Evolutionary conservation across 305 asterid species (phyloP), one percentile per base, ranked within the genome.

Genomic region (Solanum hybrid): DNA sequence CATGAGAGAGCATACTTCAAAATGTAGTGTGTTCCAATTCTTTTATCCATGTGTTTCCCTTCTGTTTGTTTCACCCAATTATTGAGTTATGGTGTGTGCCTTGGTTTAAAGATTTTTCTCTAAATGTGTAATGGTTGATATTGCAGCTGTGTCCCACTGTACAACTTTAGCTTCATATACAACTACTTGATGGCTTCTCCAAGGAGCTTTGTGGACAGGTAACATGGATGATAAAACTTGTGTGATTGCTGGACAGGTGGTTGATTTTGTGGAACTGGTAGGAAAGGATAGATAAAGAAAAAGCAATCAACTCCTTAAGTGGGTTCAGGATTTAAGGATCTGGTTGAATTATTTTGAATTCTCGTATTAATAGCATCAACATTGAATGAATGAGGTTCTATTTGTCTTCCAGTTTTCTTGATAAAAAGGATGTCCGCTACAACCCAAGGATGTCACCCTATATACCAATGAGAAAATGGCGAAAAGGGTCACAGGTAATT

Each of bases 161-260:
- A 97, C 98, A 95, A 94, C 95, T 98, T 98, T 95, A 96, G 97
- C 94, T 95, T 93, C 92, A 91, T 94, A 78, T 98, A 98, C 95
- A 92, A 88, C 91, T 94, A 95, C 91, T 91, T 98, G 69, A 93
- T 96, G 96, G 94, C 90, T 91, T 97, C 99, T 92, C 98, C 98
- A 2, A 95, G 92, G 94, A 98, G 99, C 91, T 97, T 95, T 89
- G 99, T 98, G 86, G 99, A 98, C 98, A 98, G 99, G 99, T 95
- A 78, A 22, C 28, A 78, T 78, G 85, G 57, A 77, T 31, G 81
- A 75, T 34, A 77, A 34, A 77, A 77, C 84, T 77, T 9, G 82
- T 31, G 82, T 85, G 39, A 86, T 57, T 51, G 33, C 73, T 87
- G 64, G 79, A 87, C 36, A 36, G 57, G 71, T 31, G 74, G 82